phyloP scores from a whole-genome alignment of 495 filamentous ascomycete genomes.

The Penicillium herquei region DNA sequence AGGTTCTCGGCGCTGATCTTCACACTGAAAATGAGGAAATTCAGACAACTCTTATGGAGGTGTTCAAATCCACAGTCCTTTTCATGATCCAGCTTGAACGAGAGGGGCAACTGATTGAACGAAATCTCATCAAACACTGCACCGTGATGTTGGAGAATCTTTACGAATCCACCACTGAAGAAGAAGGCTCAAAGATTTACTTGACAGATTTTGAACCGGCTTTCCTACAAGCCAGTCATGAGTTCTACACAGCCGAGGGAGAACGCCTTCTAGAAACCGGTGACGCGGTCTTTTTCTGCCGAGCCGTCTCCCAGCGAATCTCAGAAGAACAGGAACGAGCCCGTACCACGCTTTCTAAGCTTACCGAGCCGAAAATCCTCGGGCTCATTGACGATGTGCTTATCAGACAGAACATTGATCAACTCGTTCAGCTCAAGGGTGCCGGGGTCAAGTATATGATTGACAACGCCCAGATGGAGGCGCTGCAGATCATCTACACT shows the following conservation, averaged over 20 bases:
- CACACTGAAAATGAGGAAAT: slow-evolving; percentile 40
- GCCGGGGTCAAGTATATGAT: slow-evolving; percentile 88
- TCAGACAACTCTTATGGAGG: slow-evolving; percentile 62
- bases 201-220: slow-evolving; percentile 76
- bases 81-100: slow-evolving; percentile 92
- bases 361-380: slow-evolving; percentile 71
- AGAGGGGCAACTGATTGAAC: slow-evolving; percentile 86
- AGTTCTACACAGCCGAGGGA: slow-evolving; percentile 78
- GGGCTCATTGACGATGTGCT: slow-evolving; percentile 77
- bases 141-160: slow-evolving; percentile 89
- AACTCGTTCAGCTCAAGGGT: slow-evolving; percentile 79
- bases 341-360: slow-evolving; percentile 67
- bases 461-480: slow-evolving; percentile 78
- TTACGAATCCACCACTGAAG: slow-evolving; percentile 75
- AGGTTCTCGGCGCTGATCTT: slow-evolving; percentile 62
- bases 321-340: slow-evolving; percentile 80
- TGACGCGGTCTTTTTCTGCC: slow-evolving; percentile 81
- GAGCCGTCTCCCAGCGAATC: slow-evolving; percentile 70
- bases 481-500: slow-evolving; percentile 72
- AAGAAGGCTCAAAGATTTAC: slow-evolving; percentile 73
- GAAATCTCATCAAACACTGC: slow-evolving; percentile 75
- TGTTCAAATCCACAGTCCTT: slow-evolving; percentile 78
- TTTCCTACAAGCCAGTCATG: slow-evolving; percentile 66
- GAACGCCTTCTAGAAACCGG: slow-evolving; percentile 68
- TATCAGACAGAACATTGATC: slow-evolving; percentile 69